Evolutionary conservation across 1,284 basidiomycete species (phyloP).

Genomic region (Stygiomarasmius scandens): DNA sequence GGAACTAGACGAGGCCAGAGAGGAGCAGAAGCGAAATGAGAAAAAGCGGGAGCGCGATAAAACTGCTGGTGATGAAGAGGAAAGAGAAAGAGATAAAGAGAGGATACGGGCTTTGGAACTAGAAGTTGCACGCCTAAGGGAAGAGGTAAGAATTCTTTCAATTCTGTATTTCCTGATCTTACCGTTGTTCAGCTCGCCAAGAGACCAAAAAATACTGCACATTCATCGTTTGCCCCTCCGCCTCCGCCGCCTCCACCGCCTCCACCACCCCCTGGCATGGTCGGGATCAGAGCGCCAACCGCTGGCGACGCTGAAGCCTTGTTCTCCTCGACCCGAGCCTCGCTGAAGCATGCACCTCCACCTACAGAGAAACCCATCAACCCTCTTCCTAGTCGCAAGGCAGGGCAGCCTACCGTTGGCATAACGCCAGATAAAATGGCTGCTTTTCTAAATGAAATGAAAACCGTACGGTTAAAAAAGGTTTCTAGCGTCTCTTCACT

Average conservation of each 20-base stretch:
- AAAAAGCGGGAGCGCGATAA: slow-evolving; percentile 34
- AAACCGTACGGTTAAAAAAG: slow-evolving; percentile 66
- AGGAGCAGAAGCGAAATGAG: slow-evolving; percentile 52
- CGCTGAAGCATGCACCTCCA: slow-evolving; percentile 57
- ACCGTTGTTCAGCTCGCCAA: slow-evolving; percentile 1
- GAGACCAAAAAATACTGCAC: background rate
- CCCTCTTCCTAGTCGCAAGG: slow-evolving; percentile 39
- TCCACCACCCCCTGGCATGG: slow-evolving; percentile 27
- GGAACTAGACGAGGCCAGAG: slow-evolving; percentile 56
- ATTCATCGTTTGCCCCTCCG: slow-evolving; percentile 43
- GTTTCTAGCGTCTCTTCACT: slow-evolving; percentile 29
- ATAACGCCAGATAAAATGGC: slow-evolving; percentile 79
- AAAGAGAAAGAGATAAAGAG: slow-evolving; percentile 52
- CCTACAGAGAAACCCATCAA: slow-evolving; percentile 71
- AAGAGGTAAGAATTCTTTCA: slow-evolving; percentile 50
- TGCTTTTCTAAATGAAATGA: slow-evolving; percentile 77
- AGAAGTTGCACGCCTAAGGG: slow-evolving; percentile 61
- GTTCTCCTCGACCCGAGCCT: slow-evolving; percentile 61
- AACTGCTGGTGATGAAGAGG: slow-evolving; percentile 16
- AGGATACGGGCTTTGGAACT: slow-evolving; percentile 67
- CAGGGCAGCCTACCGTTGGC: slow-evolving; percentile 67
- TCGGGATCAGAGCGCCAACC: slow-evolving; percentile 31
- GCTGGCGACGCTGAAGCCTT: slow-evolving; percentile 40
- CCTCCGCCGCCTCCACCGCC: slow-evolving; percentile 40
- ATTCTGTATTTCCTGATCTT: slow-evolving; percentile 3